Evolutionary conservation across 1,284 basidiomycete genomes (phyloP).

Genomic region (Ceratobasidium papillatum): DNA sequence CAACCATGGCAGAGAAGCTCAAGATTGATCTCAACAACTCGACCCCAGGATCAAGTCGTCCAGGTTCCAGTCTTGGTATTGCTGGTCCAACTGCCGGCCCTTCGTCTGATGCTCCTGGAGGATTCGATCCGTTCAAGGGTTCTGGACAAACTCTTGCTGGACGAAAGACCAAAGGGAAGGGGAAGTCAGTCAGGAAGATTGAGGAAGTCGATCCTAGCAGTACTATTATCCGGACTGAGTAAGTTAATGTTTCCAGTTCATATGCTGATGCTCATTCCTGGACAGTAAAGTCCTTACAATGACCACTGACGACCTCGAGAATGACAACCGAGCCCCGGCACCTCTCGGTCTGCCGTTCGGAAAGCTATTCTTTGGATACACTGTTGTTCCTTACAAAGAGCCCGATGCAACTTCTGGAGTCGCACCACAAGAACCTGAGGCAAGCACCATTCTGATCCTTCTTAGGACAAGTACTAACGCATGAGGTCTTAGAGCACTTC

Average conservation of each 20-base stretch:
- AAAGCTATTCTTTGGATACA: conserved; percentile 93
- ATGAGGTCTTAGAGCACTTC: neutral
- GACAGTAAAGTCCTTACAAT: conserved; percentile 83
- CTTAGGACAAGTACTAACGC: neutral
- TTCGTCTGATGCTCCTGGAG: conserved; percentile 56
- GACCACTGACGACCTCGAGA: conserved; percentile 81
- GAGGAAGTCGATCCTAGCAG: conserved; percentile 82
- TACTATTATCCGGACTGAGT: conserved; percentile 91
- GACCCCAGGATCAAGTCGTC: conserved; percentile 81
- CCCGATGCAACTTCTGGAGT: conserved; percentile 52
- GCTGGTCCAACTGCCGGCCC: conserved; percentile 57
- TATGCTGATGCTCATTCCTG: conserved; percentile 11
- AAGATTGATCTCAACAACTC: conserved; percentile 91
- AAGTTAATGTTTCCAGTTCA: conserved; percentile 49
- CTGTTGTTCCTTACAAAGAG: conserved; percentile 73
- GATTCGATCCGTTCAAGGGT: conserved; percentile 94
- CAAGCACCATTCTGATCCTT: neutral
- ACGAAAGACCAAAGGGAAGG: conserved; percentile 91
- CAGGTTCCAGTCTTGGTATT: conserved; percentile 68
- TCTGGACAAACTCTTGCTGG: conserved; percentile 89
- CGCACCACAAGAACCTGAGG: conserved; percentile 3
- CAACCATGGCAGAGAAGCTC: conserved; percentile 97
- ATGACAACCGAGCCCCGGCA: conserved; percentile 84
- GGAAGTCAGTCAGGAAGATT: conserved; percentile 80
- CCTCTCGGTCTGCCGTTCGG: conserved; percentile 91